Evolutionary conservation across 1,284 basidiomycete species (phyloP), one percentile per base, ranked within the genome.

Genomic region (Irpex sp.): DNA sequence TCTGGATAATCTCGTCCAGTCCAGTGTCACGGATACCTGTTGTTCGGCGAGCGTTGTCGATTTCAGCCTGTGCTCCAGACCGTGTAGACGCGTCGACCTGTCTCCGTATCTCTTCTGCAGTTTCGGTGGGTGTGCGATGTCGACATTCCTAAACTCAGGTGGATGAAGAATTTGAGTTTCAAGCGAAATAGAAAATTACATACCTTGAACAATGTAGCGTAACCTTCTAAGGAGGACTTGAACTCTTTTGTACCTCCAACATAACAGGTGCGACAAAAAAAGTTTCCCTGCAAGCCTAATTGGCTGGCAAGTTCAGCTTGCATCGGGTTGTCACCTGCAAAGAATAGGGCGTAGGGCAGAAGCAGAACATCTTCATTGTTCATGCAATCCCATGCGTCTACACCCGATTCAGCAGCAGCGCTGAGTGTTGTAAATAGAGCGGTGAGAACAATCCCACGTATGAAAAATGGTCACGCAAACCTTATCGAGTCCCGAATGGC

Each of bases 311-410:
- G 62, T 55, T 78, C 72, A 0, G 72, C 72, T 56, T 77, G 77
- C 76, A 77, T 77, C 0, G 74, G 76, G 62, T 78, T 78, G 58
- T 78, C 71, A 1, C 75, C 74, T 0, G 71, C 61, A 1, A 71
- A 55, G 34, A 75, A 69, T 0, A 75, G 59, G 0, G 36, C 54
- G 51, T 68, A 74, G 2, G 70, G 72, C 0, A 71, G 31, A 1
- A 76, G 58, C 5, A 74, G 62, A 37, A 76, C 66, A 11, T 75
- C 64, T 38, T 70, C 38, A 2, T 70, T 0, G 1, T 59, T 26
- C 37, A 62, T 62, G 17, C 57, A 66, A 31, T 76, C 73, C 66
- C 67, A 76, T 1, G 70, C 66, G 1, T 60, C 21, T 7, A 72
- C 38, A 2, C 60, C 61, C 5, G 37, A n/a, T 17, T 61, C 58